Evolutionary conservation across 345 rosid genomes (phyloP).

Genomic region (Sapria himalayana): DNA sequence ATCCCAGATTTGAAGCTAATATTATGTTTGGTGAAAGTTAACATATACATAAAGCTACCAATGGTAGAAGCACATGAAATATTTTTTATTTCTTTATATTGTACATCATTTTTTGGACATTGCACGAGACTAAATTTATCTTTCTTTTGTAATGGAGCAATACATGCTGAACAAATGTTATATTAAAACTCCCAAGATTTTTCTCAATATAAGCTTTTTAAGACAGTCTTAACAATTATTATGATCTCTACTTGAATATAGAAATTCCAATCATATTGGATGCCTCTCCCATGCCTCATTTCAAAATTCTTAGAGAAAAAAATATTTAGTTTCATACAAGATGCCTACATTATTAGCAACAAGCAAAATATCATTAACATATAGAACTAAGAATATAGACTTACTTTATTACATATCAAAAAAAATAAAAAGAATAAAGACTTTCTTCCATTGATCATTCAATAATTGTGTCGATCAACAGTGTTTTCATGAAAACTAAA

Average conservation of each 20-base stretch:
- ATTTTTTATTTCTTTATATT: not conserved
- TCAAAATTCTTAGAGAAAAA: too few relatives aligned
- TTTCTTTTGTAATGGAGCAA: not conserved
- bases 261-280: too few relatives aligned
- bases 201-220: not conserved
- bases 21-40: not conserved
- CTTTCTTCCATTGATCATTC: too few relatives aligned
- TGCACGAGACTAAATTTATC: not conserved
- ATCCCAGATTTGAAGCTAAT: not conserved
- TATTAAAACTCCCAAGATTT: not conserved
- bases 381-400: too few relatives aligned
- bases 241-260: too few relatives aligned
- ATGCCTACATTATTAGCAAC: too few relatives aligned
- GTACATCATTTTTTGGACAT: not conserved
- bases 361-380: too few relatives aligned
- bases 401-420: too few relatives aligned
- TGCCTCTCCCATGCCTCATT: too few relatives aligned
- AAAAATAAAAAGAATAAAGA: too few relatives aligned
- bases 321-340: too few relatives aligned
- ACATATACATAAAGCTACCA: not conserved
- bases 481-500: not conserved
- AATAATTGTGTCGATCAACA: not conserved
- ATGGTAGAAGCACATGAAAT: not conserved
- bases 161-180: not conserved
- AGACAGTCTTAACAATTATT: not conserved